Conservation (phyloP, 2,329 filamentous ascomycete genomes). For the Xylaria sp. region DNA sequence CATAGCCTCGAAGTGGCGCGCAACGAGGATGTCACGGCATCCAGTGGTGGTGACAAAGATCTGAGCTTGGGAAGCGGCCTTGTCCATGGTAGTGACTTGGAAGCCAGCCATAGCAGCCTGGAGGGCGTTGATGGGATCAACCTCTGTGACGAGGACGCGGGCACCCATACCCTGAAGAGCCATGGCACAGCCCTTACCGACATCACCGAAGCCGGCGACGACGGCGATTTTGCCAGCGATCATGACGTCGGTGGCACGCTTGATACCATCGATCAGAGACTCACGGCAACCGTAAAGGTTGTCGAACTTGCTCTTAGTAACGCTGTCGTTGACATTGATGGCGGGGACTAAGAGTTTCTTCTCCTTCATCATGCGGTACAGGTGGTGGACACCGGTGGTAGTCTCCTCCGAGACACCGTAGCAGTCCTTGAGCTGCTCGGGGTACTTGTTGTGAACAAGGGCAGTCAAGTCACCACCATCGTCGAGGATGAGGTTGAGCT, state of each 20-base stretch:
- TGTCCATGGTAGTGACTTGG: conserved; percentile 98
- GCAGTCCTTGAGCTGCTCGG: conserved; percentile 97
- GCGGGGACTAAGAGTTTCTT: conserved; percentile 89
- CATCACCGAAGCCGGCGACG: conserved; percentile 98
- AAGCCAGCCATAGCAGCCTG: conserved; percentile 97
- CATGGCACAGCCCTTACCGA: conserved; percentile 98
- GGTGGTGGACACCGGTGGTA: conserved; percentile 98
- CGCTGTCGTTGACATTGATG: conserved; percentile 99
- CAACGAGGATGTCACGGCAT: conserved; percentile 96
- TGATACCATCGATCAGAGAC: conserved; percentile 99
- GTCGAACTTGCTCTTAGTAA: conserved; percentile 99
- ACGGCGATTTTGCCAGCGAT: conserved; percentile 99
- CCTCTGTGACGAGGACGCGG: conserved; percentile 94
- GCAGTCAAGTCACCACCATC: conserved; percentile 97
- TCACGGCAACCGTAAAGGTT: conserved; percentile 99
- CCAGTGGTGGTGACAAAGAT: conserved; percentile 99
- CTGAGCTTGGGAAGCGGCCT: conserved; percentile 87
- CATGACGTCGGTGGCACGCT: conserved; percentile 99
- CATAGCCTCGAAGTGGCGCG: conserved; percentile 94
- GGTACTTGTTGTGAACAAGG: conserved; percentile 98
- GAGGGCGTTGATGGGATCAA: conserved; percentile 99
- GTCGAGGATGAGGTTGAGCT: conserved; percentile 98
- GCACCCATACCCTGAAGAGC: conserved; percentile 98
- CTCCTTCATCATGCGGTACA: conserved; percentile 97
- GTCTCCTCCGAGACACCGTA: conserved; percentile 99